These are phyloP conservation scores for Phalaenopsis hybrid DNA, from an alignment of 116 monocot species.

Conservation along the genomic window DNA sequence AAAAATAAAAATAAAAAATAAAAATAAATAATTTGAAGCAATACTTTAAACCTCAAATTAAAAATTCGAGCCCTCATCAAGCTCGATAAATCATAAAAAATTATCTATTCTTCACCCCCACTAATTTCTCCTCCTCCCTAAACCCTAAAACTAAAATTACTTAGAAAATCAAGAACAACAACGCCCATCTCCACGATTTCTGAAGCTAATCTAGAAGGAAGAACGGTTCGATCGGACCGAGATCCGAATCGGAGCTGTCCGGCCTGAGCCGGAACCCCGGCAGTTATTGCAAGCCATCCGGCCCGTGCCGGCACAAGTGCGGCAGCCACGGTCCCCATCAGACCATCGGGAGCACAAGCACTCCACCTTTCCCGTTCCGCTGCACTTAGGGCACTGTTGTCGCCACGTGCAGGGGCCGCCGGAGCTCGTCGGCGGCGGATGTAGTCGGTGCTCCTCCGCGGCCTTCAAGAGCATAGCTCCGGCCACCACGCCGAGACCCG, in stretches of 20 bases:
- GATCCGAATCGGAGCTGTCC: constrained; percentile 52
- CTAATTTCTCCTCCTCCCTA: too few relatives aligned
- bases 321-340: constrained; percentile 80
- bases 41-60: too few relatives aligned
- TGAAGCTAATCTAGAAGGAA: background rate
- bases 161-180: too few relatives aligned
- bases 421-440: constrained; percentile 23
- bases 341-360: constrained; percentile 88
- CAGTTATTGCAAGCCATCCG: constrained; percentile 72
- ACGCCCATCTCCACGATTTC: too few relatives aligned
- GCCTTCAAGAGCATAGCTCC: constrained; percentile 62
- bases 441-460: constrained; percentile 34
- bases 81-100: too few relatives aligned
- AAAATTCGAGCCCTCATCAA: too few relatives aligned
- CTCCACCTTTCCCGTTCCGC: constrained; percentile 66
- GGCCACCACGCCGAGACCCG: constrained; percentile 68
- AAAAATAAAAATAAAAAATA: too few relatives aligned
- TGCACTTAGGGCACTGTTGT: constrained; percentile 56
- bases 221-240: constrained; percentile 18
- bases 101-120: too few relatives aligned
- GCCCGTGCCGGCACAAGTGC: constrained; percentile 77
- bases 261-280: constrained; percentile 74
- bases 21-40: too few relatives aligned
- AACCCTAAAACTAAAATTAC: too few relatives aligned
- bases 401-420: constrained; percentile 10